Evolutionary conservation across 768 basidiomycete genomes (phyloP).

Genomic region (Tulasnella calospora): DNA sequence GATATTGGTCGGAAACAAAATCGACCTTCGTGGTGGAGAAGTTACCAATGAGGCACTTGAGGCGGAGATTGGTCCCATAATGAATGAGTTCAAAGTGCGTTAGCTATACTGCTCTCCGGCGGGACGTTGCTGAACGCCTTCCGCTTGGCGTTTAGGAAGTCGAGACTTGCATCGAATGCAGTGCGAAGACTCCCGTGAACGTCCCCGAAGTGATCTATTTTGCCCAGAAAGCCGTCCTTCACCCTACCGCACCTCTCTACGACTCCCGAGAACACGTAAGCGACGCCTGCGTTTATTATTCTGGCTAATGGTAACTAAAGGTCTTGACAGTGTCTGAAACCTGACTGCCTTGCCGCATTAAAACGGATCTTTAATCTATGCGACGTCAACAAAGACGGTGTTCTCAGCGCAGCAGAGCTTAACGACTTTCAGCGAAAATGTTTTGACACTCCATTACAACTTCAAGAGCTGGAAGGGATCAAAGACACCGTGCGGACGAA

Average conservation of each 20-base stretch:
- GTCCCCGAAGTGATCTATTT: constrained; percentile 98
- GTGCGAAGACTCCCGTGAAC: constrained; percentile 84
- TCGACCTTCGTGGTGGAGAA: constrained; percentile 86
- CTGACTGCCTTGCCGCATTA: constrained; percentile 81
- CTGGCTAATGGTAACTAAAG: constrained; percentile 4
- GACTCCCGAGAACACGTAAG: constrained; percentile 91
- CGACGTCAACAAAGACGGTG: constrained; percentile 88
- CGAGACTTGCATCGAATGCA: constrained; percentile 95
- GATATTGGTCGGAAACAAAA: constrained; percentile 97
- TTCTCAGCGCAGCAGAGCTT: constrained; percentile 82
- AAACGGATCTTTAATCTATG: constrained; percentile 94
- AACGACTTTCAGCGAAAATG: constrained; percentile 98
- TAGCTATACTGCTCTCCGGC: neutral
- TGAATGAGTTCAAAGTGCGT: constrained; percentile 94
- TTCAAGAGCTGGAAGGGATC: constrained; percentile 94
- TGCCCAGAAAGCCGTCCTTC: constrained; percentile 94
- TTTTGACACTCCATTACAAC: constrained; percentile 87
- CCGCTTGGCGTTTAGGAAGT: constrained; percentile 64
- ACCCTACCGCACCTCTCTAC: constrained; percentile 94
- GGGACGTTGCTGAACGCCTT: neutral
- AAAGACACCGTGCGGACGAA: constrained; percentile 82
- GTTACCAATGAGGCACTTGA: constrained; percentile 92
- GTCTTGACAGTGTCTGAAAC: constrained; percentile 71
- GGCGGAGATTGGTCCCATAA: constrained; percentile 92
- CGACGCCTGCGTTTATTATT: constrained; percentile 25